phyloP scores from a whole-genome alignment of 805 yeast species.

The Wickerhamomyces chambardii region DNA sequence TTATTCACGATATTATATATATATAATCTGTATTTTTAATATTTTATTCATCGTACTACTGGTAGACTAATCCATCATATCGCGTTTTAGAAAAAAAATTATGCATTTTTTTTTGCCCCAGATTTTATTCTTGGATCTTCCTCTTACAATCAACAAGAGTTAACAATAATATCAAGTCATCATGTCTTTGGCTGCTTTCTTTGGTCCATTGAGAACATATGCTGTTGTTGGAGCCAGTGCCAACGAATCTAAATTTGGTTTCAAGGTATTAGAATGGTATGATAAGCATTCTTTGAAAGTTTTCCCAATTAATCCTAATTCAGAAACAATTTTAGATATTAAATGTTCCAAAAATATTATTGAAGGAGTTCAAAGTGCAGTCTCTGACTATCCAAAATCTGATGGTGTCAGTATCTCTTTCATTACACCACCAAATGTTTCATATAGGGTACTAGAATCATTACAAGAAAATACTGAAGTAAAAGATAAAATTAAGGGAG shows the following conservation, averaged over 20 bases:
- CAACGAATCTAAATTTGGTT: conserved; percentile 58
- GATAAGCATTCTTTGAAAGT: conserved; percentile 44
- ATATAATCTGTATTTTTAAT: not conserved
- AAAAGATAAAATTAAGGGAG: conserved; percentile 32
- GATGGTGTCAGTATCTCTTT: conserved; percentile 55
- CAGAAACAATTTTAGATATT: conserved; percentile 35
- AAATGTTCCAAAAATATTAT: conserved; percentile 25
- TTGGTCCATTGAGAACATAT: conserved; percentile 41
- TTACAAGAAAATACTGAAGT: conserved; percentile 19
- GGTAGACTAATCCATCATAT: no score
- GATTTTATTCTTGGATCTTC: no score
- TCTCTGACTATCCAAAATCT: conserved; percentile 14
- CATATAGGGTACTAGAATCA: conserved; percentile 31
- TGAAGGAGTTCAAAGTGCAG: conserved; percentile 14
- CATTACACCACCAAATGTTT: conserved; percentile 65
- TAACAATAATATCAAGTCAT: not conserved
- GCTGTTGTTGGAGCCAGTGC: conserved; percentile 69
- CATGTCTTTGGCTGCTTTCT: conserved; percentile 31
- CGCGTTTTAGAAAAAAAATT: no score
- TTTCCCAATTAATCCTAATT: conserved; percentile 56
- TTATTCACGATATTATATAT: no score
- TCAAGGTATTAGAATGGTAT: conserved; percentile 66
- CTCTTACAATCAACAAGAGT: not conserved
- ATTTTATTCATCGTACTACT: no score
- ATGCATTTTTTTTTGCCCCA: no score